A percentile compares a stretch with the other conserved stretches of the same genome.
These are phyloP conservation scores for Selenicereus undatus DNA, from an alignment of 148 eudicot species.

Conservation along the genomic window DNA sequence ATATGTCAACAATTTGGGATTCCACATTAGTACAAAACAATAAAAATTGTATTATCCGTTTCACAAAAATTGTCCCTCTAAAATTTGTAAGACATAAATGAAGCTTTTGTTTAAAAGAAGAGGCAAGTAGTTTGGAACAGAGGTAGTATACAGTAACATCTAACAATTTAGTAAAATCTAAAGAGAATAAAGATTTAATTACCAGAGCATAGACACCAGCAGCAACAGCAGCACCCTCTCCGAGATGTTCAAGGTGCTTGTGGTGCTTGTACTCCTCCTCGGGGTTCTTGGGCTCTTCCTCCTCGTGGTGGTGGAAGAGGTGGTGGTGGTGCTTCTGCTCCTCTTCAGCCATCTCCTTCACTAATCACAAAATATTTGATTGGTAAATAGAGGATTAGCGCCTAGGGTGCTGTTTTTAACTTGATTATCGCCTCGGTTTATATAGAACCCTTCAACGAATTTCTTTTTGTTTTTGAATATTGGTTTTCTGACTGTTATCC, in stretches of 20 bases:
- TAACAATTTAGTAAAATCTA: neutral
- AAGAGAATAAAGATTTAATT: neutral
- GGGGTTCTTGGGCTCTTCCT: conserved; percentile 20
- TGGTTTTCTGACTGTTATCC: neutral
- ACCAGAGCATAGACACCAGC: conserved; percentile 24
- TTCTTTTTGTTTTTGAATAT: neutral
- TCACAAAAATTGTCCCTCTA: too few species aligned
- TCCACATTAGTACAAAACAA: too few species aligned
- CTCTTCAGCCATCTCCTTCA: conserved; percentile 11
- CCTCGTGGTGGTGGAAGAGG: conserved; percentile 21
- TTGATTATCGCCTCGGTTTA: neutral
- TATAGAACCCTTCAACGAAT: neutral
- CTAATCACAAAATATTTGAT: neutral
- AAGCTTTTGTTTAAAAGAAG: too few species aligned
- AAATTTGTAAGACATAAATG: too few species aligned
- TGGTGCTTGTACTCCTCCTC: conserved; percentile 28
- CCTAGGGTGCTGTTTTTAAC: neutral
- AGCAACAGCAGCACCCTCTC: conserved; percentile 24
- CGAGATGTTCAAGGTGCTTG: conserved; percentile 23
- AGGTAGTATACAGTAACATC: too few species aligned
- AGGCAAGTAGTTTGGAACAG: too few species aligned
- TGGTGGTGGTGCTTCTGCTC: conserved; percentile 29
- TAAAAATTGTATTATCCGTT: too few species aligned
- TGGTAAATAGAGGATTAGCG: neutral
- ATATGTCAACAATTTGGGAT: too few species aligned